Evolutionary conservation across 2,329 filamentous ascomycete genomes (phyloP).

Genomic region (Monilinia laxa): DNA sequence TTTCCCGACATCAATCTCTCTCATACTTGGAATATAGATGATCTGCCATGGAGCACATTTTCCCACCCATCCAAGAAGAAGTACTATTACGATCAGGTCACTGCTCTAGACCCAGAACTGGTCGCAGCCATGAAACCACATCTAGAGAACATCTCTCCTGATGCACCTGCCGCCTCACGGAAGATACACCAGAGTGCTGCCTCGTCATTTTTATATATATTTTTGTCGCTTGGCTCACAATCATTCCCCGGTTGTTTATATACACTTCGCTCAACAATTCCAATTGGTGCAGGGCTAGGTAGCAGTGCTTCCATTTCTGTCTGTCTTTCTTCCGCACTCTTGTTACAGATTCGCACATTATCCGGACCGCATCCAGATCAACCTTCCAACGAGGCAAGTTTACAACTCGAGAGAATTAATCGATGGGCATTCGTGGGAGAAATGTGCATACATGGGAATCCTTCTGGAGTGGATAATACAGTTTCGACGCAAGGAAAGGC

Average conservation of each 20-base stretch:
- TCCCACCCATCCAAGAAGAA: slow-evolving; percentile 83
- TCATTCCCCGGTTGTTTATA: slow-evolving; percentile 81
- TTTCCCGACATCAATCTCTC: slow-evolving; percentile 89
- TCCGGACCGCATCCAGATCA: slow-evolving; percentile 92
- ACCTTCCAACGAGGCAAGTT: slow-evolving; percentile 77
- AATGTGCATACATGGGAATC: slow-evolving; percentile 96
- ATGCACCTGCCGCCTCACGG: slow-evolving; percentile 66
- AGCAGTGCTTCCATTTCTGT: slow-evolving; percentile 94
- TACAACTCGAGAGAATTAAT: slow-evolving; percentile 94
- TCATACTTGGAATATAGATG: slow-evolving; percentile 92
- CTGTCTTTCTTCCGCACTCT: slow-evolving; percentile 78
- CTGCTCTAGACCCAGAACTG: slow-evolving; percentile 78
- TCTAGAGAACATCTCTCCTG: slow-evolving; percentile 67
- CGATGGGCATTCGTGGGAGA: slow-evolving; percentile 96
- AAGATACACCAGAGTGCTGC: slow-evolving; percentile 85
- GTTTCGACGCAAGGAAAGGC: slow-evolving; percentile 92
- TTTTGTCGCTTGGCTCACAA: slow-evolving; percentile 79
- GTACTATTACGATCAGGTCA: slow-evolving; percentile 88
- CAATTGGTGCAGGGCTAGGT: slow-evolving; percentile 85
- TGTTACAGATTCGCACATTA: slow-evolving; percentile 84
- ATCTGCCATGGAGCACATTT: slow-evolving; percentile 84
- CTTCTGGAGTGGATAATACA: slow-evolving; percentile 95
- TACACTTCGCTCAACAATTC: slow-evolving; percentile 89
- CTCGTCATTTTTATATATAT: slow-evolving; percentile 86
- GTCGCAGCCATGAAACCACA: slow-evolving; percentile 78